phyloP scores from a whole-genome alignment of 176 grass and related monocot species.

The Rhipidocladum racemiflorum region DNA sequence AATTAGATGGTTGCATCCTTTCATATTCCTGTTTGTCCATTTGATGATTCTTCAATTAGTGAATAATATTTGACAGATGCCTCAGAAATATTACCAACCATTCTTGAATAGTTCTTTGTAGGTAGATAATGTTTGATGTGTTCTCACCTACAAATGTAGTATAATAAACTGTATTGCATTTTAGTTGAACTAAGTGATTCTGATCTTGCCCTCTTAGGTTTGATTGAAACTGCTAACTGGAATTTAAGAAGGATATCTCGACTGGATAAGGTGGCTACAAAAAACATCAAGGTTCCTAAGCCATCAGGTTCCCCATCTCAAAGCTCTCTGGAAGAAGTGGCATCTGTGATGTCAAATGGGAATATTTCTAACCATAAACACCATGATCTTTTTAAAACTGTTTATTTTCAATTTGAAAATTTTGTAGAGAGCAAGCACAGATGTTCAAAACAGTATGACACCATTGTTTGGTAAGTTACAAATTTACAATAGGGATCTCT shows the following conservation, averaged over 20 bases:
- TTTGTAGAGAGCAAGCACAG: conserved; percentile 49
- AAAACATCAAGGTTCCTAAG: conserved; percentile 16
- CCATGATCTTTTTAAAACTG: conserved; percentile 44
- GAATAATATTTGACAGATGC: not conserved
- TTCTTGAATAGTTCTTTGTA: not conserved
- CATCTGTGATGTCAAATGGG: conserved; percentile 28
- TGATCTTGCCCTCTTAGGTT: conserved; percentile 49
- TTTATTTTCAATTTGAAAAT: conserved; percentile 74
- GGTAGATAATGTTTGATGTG: not conserved
- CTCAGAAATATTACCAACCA: not conserved
- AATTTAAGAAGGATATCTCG: conserved; percentile 58
- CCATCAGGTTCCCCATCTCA: conserved; percentile 6
- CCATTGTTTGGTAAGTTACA: conserved; percentile 80
- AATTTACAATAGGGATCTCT: not conserved
- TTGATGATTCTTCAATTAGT: not conserved
- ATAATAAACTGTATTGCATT: not conserved
- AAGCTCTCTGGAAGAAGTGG: conserved; percentile 20
- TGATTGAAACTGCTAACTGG: conserved; percentile 75
- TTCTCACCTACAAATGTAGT: not conserved
- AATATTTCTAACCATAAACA: conserved; percentile 15
- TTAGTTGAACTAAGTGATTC: conserved; percentile 4
- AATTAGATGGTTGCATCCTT: not conserved
- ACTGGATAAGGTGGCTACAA: conserved; percentile 25
- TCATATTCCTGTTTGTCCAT: not conserved
- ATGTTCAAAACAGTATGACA: conserved; percentile 76